These are phyloP conservation scores for Hawksworthiomyces lignivorus DNA, from an alignment of 2,329 filamentous ascomycete species.

Conservation along the genomic window DNA sequence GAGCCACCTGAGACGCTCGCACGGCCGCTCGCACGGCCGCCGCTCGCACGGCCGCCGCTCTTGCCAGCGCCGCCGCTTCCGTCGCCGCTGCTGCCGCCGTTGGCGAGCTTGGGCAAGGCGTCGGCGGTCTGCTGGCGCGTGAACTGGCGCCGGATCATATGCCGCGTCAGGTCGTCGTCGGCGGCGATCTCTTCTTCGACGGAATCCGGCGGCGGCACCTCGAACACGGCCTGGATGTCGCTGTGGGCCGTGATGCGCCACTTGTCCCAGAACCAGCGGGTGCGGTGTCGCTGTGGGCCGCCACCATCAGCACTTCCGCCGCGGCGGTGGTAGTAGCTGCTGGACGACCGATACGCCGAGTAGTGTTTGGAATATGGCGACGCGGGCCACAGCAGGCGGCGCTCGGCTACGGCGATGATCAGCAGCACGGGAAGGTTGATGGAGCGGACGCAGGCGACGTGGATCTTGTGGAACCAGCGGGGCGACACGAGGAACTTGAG, in stretches of 20 bases:
- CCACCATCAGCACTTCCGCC: background rate
- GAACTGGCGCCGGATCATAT: constrained; percentile 52
- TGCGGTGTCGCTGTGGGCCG: background rate
- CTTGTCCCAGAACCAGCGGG: constrained; percentile 55
- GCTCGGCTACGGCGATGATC: constrained; percentile 62
- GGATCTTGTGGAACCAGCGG: constrained; percentile 86
- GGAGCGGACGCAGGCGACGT: constrained; percentile 65
- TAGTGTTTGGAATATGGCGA: constrained; percentile 19
- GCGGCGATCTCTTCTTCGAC: constrained; percentile 49
- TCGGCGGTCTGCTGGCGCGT: constrained; percentile 36
- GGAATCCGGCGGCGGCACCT: constrained; percentile 58
- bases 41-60: too few relatives aligned
- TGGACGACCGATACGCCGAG: constrained; percentile 1
- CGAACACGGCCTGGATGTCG: constrained; percentile 66
- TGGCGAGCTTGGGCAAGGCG: background rate
- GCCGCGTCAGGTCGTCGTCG: constrained; percentile 51
- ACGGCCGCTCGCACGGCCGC: too few relatives aligned
- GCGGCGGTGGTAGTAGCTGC: background rate
- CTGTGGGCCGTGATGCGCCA: constrained; percentile 63
- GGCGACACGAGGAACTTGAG: constrained; percentile 71
- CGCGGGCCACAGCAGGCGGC: constrained; percentile 55
- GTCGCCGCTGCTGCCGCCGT: constrained; percentile 9
- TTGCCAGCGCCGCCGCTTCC: constrained; percentile 9
- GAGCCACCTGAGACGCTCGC: too few relatives aligned
- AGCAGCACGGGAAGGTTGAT: constrained; percentile 71